Percentiles rank a stretch among this genome's conserved stretches.
Conservation (phyloP, 2,329 filamentous ascomycete genomes). For the Sclerotinia subarctica region DNA sequence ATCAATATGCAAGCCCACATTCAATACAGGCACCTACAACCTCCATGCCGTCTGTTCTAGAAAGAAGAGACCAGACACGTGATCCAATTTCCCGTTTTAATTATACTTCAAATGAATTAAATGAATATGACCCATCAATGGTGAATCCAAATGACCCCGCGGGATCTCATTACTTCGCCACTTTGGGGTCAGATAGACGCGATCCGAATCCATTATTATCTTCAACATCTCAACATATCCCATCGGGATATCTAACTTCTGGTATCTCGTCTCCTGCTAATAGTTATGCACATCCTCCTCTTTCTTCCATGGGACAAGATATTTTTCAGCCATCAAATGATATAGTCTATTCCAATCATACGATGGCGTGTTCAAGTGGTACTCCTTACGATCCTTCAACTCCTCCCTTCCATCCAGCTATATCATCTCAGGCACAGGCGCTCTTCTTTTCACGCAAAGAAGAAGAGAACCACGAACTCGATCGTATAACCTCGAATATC, state of each 20-base stretch:
- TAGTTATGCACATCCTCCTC: neutral
- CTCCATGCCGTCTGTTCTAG: neutral
- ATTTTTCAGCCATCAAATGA: neutral
- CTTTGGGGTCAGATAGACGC: too few species aligned
- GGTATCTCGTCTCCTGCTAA: neutral
- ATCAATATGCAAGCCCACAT: slow-evolving; percentile 1
- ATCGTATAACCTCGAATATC: neutral
- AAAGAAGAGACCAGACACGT: neutral
- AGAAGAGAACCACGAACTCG: neutral
- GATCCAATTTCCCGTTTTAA: neutral
- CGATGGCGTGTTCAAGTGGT: neutral
- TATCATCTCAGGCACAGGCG: neutral
- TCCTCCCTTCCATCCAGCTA: neutral
- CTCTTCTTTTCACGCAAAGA: neutral
- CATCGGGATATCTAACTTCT: neutral
- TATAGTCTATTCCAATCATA: too few species aligned
- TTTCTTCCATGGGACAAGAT: neutral
- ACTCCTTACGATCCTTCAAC: neutral
- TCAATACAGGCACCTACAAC: neutral
- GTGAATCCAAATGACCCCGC: neutral
- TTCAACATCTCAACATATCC: neutral
- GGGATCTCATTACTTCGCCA: neutral
- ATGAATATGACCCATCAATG: neutral
- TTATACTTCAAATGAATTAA: neutral
- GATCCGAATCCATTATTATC: neutral